phyloP scores from a whole-genome alignment of 192 early-diverging fungal genomes.

The Linnemannia elongata region DNA sequence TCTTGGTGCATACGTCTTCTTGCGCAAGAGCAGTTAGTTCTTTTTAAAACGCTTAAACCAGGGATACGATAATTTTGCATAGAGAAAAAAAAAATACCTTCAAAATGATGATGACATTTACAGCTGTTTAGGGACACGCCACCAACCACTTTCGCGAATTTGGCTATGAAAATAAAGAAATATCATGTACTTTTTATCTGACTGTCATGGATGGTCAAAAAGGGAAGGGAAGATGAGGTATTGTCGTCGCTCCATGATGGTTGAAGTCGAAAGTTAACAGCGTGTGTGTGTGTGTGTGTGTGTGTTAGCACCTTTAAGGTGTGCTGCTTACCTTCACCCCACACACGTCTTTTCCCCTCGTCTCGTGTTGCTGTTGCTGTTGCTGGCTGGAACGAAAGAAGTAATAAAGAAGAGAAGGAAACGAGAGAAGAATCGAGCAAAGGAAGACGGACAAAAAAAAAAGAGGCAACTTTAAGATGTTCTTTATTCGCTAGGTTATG shows the following conservation, averaged over 20 bases:
- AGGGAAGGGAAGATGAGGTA: too few relatives aligned
- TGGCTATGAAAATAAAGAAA: background rate
- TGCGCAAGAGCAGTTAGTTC: constrained; percentile 23
- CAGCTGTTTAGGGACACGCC: background rate
- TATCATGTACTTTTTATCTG: background rate
- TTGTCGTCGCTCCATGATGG: background rate
- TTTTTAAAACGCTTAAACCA: background rate
- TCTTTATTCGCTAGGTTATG: too few relatives aligned
- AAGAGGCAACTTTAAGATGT: too few relatives aligned
- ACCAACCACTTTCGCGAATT: background rate
- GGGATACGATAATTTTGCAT: background rate
- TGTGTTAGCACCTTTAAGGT: background rate
- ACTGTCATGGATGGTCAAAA: too few relatives aligned
- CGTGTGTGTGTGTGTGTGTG: too few relatives aligned
- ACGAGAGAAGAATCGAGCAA: too few relatives aligned
- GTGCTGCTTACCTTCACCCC: background rate
- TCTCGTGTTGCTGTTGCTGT: too few relatives aligned
- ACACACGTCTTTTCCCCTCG: too few relatives aligned
- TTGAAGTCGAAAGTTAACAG: background rate
- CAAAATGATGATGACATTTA: background rate
- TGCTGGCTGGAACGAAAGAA: too few relatives aligned
- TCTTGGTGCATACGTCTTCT: constrained; percentile 35
- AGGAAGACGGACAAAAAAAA: too few relatives aligned
- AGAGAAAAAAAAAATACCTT: too few relatives aligned
- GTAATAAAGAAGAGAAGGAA: too few relatives aligned